Base-by-base conservation (phyloP, 148 eudicot species). In the Drosera capensis region DNA sequence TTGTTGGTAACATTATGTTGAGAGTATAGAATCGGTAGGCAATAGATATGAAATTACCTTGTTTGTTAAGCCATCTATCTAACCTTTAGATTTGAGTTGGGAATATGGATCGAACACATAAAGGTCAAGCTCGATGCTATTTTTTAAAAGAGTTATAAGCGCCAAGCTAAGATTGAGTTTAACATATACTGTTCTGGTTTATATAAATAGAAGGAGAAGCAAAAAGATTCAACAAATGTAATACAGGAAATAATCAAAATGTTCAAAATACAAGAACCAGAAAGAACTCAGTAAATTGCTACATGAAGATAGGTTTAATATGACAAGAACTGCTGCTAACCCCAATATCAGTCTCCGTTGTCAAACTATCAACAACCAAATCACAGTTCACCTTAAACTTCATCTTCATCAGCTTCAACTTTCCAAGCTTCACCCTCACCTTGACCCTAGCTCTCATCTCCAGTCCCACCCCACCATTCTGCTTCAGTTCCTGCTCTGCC, bases 381-480 rank as follows among this genome's bases (percentile, higher is more conserved):
- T 71, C 61, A 41, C 97, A 88, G 69, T 48, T 75, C 34, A 78
- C 92, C 62, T 58, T 63, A 51, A 80, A 78, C 58, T 54, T 84
- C 74, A 79, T 63, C 30, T 76, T 84, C 79, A 58, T 71, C 37
- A 78, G 40, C 69, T 73, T 88, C 51, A 88, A 25, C 45, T 55
- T 73, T 13, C 97, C 97, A 6, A 88, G 63, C 62, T 78, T 78
- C 13, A 80, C 43, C 57, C 60, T 73, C n/a, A 84, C 74, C 17
- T 94, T 94, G 1, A 80, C 97, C 34, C 30, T 75, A 2, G 53
- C 92, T 23, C 67, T 70, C 14, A 88, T 51, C 2, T 30, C 43
- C 34, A 88, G 46, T 40, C 92, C 92, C 12, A 88, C 57, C 14
- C 60, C 66, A 21, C 92, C 95, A 0, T 68, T 71, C 43, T 49